Base-by-base conservation (phyloP, 176 grass and related monocot genomes). In the Bothriochloa decipiens region DNA sequence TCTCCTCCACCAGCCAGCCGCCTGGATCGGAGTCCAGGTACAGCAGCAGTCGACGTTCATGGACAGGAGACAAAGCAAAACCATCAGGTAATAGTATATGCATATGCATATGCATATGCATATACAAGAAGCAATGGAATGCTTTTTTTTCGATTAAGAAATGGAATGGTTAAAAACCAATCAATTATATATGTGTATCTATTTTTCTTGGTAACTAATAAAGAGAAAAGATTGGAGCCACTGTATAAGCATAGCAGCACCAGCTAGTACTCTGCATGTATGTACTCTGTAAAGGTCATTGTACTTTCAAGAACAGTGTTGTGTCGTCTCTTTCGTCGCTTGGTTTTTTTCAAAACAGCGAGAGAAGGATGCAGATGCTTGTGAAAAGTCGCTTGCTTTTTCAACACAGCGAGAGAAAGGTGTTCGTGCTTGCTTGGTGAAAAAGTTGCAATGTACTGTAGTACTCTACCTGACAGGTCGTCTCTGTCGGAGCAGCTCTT, bases 401-500 rank as follows among this genome's bases (percentile, higher is more conserved):
- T 53, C 50, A 53, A 20, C 50, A 49, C 46, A 49, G 46, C 14
- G 14, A 49, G 46, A 49, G 4, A 12, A 53, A 20, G 50, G 50
- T 53, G 50, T 20, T 15, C 29, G 14, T 53, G 50, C 16, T 22
- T 73, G 57, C 47, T 75, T 61, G 64, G 29, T 41, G 68, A 63
- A 83, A 82, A 64, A 17, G 5, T 78, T 42, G 70, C 8, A 81
- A 42, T 43, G 39, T 82, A 29, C 27, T 15, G 63, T 33, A 65
- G 13, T 67, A 32, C 26, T 75, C 17, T 76, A 93, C 92, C 92
- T 87, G 95, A 92, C 77, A 85, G 23, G 82, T 95, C 83, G 10
- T 95, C 91, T 74, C 88, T 92, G 83, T 98, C 91, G 8, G 96
- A 98, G 73, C 91, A 98, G 77, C 96, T 95, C 87, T 87, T 95